Evolutionary conservation across 768 basidiomycete species (phyloP).

Genomic region (Xanthoconium stramineum): DNA sequence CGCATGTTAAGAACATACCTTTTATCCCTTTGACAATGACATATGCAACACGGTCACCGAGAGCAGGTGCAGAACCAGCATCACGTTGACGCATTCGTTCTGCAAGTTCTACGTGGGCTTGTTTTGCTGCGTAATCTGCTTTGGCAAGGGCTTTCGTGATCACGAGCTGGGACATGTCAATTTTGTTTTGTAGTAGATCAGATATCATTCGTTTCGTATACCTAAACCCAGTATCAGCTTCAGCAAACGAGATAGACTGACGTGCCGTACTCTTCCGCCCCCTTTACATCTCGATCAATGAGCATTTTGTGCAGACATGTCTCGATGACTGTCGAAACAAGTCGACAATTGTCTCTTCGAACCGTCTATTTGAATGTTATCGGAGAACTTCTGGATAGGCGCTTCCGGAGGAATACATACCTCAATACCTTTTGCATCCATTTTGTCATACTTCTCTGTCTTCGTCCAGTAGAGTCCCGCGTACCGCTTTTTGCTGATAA

Average conservation of each 20-base stretch:
- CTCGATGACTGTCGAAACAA: constrained; percentile 96
- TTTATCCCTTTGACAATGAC: constrained; percentile 97
- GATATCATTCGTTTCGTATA: constrained; percentile 93
- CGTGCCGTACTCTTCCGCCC: constrained; percentile 77
- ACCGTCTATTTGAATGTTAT: constrained; percentile 65
- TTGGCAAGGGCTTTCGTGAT: constrained; percentile 97
- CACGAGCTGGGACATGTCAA: constrained; percentile 99
- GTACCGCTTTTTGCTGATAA: constrained; percentile 98
- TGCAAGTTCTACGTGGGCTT: constrained; percentile 94
- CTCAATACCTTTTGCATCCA: constrained; percentile 99
- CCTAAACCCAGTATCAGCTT: constrained; percentile 40
- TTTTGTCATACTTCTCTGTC: constrained; percentile 95
- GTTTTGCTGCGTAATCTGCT: constrained; percentile 89
- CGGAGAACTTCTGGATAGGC: neutral
- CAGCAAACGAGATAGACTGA: constrained; percentile 4
- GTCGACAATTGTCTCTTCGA: constrained; percentile 95
- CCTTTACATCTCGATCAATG: constrained; percentile 91
- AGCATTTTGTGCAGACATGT: constrained; percentile 98
- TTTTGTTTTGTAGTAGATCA: constrained; percentile 91
- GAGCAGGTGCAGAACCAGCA: constrained; percentile 94
- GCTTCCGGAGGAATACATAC: constrained; percentile 39
- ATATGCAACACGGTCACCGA: constrained; percentile 98
- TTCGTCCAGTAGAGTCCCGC: constrained; percentile 98
- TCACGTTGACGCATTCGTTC: constrained; percentile 96
- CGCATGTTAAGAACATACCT: constrained; percentile 43